Evolutionary conservation across 495 filamentous ascomycete genomes (phyloP).

Genomic region (Aspergillus sclerotiicarbonarius): DNA sequence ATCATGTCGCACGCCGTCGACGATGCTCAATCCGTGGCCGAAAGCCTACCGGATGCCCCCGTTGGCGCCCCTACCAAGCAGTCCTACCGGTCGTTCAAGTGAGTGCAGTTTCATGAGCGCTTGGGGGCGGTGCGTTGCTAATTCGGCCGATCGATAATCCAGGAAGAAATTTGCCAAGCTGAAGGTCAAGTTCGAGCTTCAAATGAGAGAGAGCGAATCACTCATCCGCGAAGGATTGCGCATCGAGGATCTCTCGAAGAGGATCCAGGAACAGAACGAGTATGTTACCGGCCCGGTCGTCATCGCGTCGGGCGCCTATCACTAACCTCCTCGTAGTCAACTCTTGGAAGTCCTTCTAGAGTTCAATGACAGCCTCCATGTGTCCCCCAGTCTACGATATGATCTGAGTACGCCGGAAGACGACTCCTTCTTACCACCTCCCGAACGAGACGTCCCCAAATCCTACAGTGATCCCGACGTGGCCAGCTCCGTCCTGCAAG

Average conservation of each 20-base stretch:
- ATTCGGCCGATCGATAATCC: conserved; percentile 37
- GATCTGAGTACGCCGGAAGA: conserved; percentile 48
- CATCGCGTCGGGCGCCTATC: not conserved
- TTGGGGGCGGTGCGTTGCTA: not conserved
- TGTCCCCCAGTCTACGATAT: conserved; percentile 72
- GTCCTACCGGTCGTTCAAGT: conserved; percentile 47
- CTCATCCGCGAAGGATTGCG: conserved; percentile 76
- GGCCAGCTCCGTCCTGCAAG: conserved; percentile 39
- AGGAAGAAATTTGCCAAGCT: conserved; percentile 97
- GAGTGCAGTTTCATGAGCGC: conserved; percentile 6
- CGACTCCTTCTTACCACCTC: conserved; percentile 34
- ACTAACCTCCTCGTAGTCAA: conserved; percentile 49
- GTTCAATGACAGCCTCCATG: conserved; percentile 74
- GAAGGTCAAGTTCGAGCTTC: conserved; percentile 77
- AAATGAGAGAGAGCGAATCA: conserved; percentile 74
- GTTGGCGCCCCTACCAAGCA: conserved; percentile 33
- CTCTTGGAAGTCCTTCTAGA: conserved; percentile 83
- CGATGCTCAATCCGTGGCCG: conserved; percentile 25
- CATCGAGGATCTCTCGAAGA: conserved; percentile 68
- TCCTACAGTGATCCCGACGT: conserved; percentile 37
- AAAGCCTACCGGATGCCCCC: conserved; percentile 34
- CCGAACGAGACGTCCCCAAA: conserved; percentile 39
- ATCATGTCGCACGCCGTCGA: conserved; percentile 35
- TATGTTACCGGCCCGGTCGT: conserved; percentile 29
- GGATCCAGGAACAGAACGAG: conserved; percentile 88